Evolutionary conservation across 192 early-diverging fungal genomes (phyloP).

Genomic region (Entophlyctis luteolus): DNA sequence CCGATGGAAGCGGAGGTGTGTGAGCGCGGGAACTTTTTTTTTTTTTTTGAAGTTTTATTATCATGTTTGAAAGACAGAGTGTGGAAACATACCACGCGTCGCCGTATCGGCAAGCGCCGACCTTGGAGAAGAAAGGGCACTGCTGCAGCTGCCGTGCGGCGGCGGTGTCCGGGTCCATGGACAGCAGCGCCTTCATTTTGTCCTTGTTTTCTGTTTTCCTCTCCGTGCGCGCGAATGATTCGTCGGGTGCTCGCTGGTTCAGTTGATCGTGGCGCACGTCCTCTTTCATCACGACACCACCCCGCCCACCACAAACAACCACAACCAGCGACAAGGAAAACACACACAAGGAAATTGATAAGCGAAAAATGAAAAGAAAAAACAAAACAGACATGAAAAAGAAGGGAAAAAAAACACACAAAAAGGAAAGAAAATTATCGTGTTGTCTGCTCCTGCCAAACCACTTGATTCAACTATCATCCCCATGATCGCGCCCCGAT

Average conservation of each 20-base stretch:
- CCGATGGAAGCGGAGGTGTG: neutral
- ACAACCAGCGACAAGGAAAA: no score
- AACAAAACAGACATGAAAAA: no score
- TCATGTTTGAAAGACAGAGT: slow-evolving; percentile 16
- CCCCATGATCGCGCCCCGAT: no score
- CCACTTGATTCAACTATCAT: no score
- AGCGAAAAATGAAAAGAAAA: no score
- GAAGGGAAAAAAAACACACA: no score
- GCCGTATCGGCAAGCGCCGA: slow-evolving; percentile 52
- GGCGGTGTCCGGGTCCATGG: neutral
- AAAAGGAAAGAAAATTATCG: no score
- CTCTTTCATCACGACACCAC: no score
- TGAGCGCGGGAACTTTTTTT: slow-evolving; percentile 3
- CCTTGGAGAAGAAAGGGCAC: slow-evolving; percentile 41
- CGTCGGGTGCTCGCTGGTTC: neutral
- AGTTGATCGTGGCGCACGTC: no score
- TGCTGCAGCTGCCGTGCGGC: neutral
- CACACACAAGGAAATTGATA: no score
- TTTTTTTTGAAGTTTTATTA: neutral
- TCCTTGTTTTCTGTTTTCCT: neutral
- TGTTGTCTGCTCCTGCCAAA: no score
- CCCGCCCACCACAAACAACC: no score
- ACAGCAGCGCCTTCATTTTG: neutral
- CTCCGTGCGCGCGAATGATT: neutral
- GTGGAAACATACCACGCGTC: slow-evolving; percentile 55